These are phyloP conservation scores for Telfairia occidentalis DNA, from an alignment of 331 rosid genomes.

Conservation along the genomic window DNA sequence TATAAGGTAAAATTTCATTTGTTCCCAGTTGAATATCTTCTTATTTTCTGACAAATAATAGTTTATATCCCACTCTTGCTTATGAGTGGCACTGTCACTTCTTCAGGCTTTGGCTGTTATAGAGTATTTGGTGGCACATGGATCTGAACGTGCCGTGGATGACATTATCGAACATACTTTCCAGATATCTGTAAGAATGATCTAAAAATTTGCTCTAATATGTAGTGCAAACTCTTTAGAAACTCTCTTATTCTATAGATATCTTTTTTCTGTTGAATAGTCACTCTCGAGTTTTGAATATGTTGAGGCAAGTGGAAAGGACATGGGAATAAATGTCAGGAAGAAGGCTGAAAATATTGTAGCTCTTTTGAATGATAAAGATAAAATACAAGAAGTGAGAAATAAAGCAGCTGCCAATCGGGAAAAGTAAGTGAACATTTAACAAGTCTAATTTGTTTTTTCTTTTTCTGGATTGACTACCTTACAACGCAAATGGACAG, in stretches of 20 bases:
- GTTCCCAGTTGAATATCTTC: neutral
- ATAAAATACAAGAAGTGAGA: constrained; percentile 80
- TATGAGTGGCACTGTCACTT: constrained; percentile 1
- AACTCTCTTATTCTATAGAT: neutral
- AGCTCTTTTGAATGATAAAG: constrained; percentile 77
- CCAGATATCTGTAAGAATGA: constrained; percentile 69
- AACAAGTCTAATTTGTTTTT: neutral
- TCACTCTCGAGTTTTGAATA: constrained; percentile 87
- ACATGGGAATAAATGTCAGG: constrained; percentile 85
- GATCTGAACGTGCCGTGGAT: constrained; percentile 97
- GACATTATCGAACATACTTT: constrained; percentile 96
- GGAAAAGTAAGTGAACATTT: constrained; percentile 57
- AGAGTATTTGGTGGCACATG: constrained; percentile 86
- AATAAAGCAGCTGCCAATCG: constrained; percentile 90
- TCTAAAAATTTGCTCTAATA: neutral
- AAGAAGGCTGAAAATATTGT: constrained; percentile 77
- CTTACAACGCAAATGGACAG: neutral
- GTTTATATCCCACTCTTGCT: constrained; percentile 17
- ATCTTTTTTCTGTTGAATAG: constrained; percentile 30
- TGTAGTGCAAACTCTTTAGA: constrained; percentile 15
- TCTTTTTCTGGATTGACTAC: neutral
- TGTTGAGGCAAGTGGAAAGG: constrained; percentile 97
- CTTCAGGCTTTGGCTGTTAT: constrained; percentile 88
- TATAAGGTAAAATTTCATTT: constrained; percentile 56
- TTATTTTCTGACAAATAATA: neutral